These are phyloP conservation scores for Nelumbo lutea DNA, from an alignment of 164 flowering plant species.

Conservation along the genomic window DNA sequence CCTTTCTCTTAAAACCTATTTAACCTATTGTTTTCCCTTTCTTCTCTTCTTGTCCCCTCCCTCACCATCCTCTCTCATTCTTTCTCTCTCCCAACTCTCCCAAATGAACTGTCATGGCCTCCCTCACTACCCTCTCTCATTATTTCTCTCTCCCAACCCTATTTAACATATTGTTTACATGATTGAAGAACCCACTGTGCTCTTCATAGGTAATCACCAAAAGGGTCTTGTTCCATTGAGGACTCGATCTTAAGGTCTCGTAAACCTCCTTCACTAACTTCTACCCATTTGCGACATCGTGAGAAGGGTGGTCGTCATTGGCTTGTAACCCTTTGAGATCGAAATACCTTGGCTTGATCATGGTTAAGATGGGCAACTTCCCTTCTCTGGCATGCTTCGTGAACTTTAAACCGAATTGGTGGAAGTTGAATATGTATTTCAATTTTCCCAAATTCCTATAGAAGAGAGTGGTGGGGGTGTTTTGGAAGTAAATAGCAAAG, in stretches of 20 bases:
- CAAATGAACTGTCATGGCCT: too few relatives aligned
- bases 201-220: slow-evolving; percentile 50
- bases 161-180: slow-evolving; percentile 27
- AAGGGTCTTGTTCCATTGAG: slow-evolving; percentile 86
- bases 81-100: too few relatives aligned
- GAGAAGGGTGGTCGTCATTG: slow-evolving; percentile 19
- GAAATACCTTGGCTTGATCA: slow-evolving; percentile 49
- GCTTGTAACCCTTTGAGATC: too few relatives aligned
- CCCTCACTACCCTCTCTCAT: too few relatives aligned
- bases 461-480: slow-evolving; percentile 70
- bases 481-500: slow-evolving; percentile 57
- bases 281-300: slow-evolving; percentile 91
- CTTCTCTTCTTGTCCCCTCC: too few relatives aligned
- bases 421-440: too few relatives aligned
- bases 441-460: slow-evolving; percentile 47
- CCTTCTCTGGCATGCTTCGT: slow-evolving; percentile 71
- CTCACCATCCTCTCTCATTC: too few relatives aligned
- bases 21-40: too few relatives aligned
- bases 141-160: too few relatives aligned
- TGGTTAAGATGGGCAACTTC: slow-evolving; percentile 64
- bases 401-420: slow-evolving; percentile 47
- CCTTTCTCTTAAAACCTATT: too few relatives aligned
- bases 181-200: slow-evolving; percentile 46
- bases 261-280: slow-evolving; percentile 35
- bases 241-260: too few relatives aligned